These are phyloP conservation scores for Cryptococcus amylolentus DNA, from an alignment of 1,284 basidiomycete species.

Conservation along the genomic window DNA sequence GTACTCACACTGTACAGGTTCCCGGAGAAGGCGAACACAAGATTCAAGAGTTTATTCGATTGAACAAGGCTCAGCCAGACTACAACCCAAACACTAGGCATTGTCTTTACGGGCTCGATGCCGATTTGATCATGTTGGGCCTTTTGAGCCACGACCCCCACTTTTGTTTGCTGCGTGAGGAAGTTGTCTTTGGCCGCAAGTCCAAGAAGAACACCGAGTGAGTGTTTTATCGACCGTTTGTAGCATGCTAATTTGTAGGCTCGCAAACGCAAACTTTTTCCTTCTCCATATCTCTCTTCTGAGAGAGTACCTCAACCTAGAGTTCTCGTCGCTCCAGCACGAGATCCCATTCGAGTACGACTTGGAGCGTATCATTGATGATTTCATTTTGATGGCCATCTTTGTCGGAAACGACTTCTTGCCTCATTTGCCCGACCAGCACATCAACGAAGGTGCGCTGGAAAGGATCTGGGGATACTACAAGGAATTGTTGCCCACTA, in stretches of 20 bases:
- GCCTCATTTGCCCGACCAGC: conserved; percentile 91
- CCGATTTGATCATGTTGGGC: conserved; percentile 97
- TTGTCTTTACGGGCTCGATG: conserved; percentile 97
- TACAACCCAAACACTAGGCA: conserved; percentile 69
- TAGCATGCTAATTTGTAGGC: conserved; percentile 8
- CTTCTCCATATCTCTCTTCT: conserved; percentile 89
- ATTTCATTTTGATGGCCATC: conserved; percentile 97
- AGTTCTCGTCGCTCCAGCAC: conserved; percentile 65
- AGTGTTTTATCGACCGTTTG: conserved; percentile 35
- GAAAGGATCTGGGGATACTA: conserved; percentile 92
- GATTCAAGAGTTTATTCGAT: conserved; percentile 98
- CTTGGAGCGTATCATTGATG: conserved; percentile 92
- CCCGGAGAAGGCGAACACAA: conserved; percentile 99
- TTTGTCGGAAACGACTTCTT: conserved; percentile 99
- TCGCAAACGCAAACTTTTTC: conserved; percentile 90
- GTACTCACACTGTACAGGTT: conserved; percentile 46
- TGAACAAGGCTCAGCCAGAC: conserved; percentile 88
- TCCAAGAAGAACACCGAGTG: conserved; percentile 67
- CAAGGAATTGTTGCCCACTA: conserved; percentile 78
- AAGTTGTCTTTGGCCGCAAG: conserved; percentile 92
- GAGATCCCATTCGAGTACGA: conserved; percentile 67
- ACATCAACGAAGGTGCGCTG: conserved; percentile 95
- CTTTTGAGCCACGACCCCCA: conserved; percentile 97
- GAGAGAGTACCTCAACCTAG: conserved; percentile 94
- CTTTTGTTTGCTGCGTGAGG: conserved; percentile 94